Evolutionary conservation across 2,329 filamentous ascomycete genomes (phyloP).

Genomic region (Penicillium sp.): DNA sequence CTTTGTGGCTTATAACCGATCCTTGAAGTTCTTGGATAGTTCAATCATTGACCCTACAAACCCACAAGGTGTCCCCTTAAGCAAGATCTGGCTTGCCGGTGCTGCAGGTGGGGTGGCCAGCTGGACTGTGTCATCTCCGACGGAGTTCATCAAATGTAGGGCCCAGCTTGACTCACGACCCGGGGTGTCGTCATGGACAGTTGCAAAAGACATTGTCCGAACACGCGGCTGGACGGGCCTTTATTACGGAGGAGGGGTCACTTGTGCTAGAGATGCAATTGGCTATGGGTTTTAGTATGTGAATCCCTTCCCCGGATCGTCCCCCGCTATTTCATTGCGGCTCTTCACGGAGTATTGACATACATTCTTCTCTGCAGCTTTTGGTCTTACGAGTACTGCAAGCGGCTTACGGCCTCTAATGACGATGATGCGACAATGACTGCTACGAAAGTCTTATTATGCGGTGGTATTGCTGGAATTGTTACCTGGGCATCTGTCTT

Average conservation of each 20-base stretch:
- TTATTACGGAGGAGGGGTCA: slow-evolving; percentile 73
- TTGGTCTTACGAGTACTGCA: slow-evolving; percentile 76
- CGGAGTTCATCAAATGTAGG: slow-evolving; percentile 82
- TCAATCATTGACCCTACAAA: slow-evolving; percentile 38
- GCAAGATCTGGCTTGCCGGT: slow-evolving; percentile 68
- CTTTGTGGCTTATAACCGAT: slow-evolving; percentile 82
- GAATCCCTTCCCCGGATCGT: slow-evolving; percentile 8
- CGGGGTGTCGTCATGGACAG: slow-evolving; percentile 51
- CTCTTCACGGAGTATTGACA: no score
- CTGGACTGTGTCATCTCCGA: slow-evolving; percentile 77
- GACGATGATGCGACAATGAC: slow-evolving; percentile 42
- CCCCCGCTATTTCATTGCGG: slow-evolving; percentile 6
- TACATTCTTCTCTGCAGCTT: no score
- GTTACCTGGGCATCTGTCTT: slow-evolving; percentile 86
- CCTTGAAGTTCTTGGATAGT: slow-evolving; percentile 53
- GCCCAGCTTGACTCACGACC: slow-evolving; percentile 55
- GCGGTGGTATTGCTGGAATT: slow-evolving; percentile 78
- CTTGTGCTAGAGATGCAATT: slow-evolving; percentile 71
- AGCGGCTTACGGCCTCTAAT: slow-evolving; percentile 46
- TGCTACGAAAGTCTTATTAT: slow-evolving; percentile 62
- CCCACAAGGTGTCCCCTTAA: slow-evolving; percentile 44
- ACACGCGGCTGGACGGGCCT: slow-evolving; percentile 58
- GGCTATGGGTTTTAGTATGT: slow-evolving; percentile 89
- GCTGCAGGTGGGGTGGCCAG: slow-evolving; percentile 73
- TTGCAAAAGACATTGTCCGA: slow-evolving; percentile 54